phyloP scores from a whole-genome alignment of 1,139 yeast species.

The Pichia sp. region DNA sequence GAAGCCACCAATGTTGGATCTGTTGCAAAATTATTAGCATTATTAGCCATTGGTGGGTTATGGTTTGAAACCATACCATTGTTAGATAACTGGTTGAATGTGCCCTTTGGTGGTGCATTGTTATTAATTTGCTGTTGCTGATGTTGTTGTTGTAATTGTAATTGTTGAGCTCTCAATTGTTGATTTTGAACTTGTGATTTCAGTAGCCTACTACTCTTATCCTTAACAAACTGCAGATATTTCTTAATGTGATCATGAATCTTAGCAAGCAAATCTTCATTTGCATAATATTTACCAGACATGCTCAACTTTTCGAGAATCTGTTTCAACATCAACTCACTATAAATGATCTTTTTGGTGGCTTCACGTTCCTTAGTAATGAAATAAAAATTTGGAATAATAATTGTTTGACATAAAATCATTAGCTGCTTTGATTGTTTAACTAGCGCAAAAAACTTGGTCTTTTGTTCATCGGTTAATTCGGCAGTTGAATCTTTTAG shows the following conservation, averaged over 20 bases:
- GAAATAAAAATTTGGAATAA: slow-evolving; percentile 70
- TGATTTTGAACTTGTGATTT: slow-evolving; percentile 31
- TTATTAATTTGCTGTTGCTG: slow-evolving; percentile 1
- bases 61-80: background rate
- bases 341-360: slow-evolving; percentile 67
- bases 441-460: slow-evolving; percentile 52
- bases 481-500: slow-evolving; percentile 58
- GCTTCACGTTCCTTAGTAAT: slow-evolving; percentile 69
- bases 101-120: slow-evolving; percentile 19
- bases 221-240: slow-evolving; percentile 67
- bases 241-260: slow-evolving; percentile 66
- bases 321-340: slow-evolving; percentile 72
- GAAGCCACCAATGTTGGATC: background rate
- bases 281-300: slow-evolving; percentile 58
- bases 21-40: background rate
- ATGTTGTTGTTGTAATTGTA: slow-evolving; percentile 8
- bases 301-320: slow-evolving; percentile 62
- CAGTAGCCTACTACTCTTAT: slow-evolving; percentile 33
- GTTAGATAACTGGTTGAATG: slow-evolving; percentile 7
- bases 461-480: slow-evolving; percentile 58
- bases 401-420: slow-evolving; percentile 57
- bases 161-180: slow-evolving; percentile 3
- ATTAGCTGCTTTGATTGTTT: slow-evolving; percentile 56
- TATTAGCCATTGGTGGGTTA: background rate
- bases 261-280: slow-evolving; percentile 63